Evolutionary conservation across 306 rosid species (phyloP).

Genomic region (Carpinus fangiana): DNA sequence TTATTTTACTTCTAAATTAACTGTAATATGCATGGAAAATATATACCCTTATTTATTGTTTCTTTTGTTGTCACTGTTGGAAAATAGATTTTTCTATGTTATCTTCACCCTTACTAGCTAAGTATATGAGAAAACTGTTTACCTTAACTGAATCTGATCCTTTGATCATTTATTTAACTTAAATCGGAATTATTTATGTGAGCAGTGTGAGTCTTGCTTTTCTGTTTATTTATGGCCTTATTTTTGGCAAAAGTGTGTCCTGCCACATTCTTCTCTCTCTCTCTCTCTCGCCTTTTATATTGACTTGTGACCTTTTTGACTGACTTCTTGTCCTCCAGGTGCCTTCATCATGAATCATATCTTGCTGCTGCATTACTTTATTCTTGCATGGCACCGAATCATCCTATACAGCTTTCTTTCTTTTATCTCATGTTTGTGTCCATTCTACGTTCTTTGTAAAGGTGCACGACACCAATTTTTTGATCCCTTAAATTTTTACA

Average conservation of each 20-base stretch:
- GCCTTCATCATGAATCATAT: background rate
- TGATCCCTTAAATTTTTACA: background rate
- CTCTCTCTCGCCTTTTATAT: background rate
- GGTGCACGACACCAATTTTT: background rate
- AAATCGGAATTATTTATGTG: background rate
- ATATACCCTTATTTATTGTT: slow-evolving; percentile 7
- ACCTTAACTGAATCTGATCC: background rate
- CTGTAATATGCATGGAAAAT: slow-evolving; percentile 19
- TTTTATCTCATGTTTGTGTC: background rate
- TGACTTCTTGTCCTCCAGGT: background rate
- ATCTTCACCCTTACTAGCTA: background rate
- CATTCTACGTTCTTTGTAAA: background rate
- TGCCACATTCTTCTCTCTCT: background rate
- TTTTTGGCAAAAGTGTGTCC: background rate
- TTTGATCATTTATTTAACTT: background rate
- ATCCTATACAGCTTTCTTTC: background rate
- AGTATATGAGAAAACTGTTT: background rate
- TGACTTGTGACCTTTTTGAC: background rate
- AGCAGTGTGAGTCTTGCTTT: background rate
- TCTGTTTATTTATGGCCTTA: background rate
- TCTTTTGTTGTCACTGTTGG: background rate
- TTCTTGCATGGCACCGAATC: background rate
- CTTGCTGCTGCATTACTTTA: background rate
- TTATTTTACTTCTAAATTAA: slow-evolving; percentile 20
- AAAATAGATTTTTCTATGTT: background rate